Percentiles rank a stretch among this genome's conserved stretches.
phyloP scores from a whole-genome alignment of 345 rosid genomes.

The Punica granatum region DNA sequence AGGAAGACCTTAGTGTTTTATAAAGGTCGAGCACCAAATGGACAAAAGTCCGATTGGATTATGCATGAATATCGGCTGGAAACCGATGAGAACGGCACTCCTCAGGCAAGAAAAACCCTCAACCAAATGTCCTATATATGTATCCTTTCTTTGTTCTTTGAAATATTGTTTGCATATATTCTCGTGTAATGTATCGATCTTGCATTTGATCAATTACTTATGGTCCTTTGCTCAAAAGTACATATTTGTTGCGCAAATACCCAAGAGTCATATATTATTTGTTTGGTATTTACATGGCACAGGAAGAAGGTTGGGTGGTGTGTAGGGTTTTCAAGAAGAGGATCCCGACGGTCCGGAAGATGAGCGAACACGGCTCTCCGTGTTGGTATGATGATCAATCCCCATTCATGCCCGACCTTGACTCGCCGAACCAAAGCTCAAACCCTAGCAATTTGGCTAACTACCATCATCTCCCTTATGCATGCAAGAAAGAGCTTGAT shows the following conservation, averaged over 20 bases:
- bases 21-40: conserved; percentile 93
- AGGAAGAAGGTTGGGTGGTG: conserved; percentile 98
- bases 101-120: conserved; percentile 34
- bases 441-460: conserved; percentile 17
- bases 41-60: conserved; percentile 91
- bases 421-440: conserved; percentile 43
- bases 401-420: conserved; percentile 43
- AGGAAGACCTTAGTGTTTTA: conserved; percentile 91
- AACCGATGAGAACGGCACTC: conserved; percentile 80
- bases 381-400: conserved; percentile 63
- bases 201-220: not conserved
- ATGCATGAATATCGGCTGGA: conserved; percentile 98
- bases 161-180: not conserved
- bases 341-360: conserved; percentile 37
- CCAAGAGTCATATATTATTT: too few species aligned
- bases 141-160: not conserved
- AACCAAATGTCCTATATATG: not conserved
- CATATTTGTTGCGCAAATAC: too few species aligned
- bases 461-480: conserved; percentile 30
- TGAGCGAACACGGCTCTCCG: conserved; percentile 41
- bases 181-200: not conserved
- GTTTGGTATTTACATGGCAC: not conserved
- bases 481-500: conserved; percentile 58
- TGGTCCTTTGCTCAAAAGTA: not conserved
- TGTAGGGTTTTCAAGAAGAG: conserved; percentile 94